Evolutionary conservation across 1,139 yeast species (phyloP).

Genomic region (Pichia inconspicua): DNA sequence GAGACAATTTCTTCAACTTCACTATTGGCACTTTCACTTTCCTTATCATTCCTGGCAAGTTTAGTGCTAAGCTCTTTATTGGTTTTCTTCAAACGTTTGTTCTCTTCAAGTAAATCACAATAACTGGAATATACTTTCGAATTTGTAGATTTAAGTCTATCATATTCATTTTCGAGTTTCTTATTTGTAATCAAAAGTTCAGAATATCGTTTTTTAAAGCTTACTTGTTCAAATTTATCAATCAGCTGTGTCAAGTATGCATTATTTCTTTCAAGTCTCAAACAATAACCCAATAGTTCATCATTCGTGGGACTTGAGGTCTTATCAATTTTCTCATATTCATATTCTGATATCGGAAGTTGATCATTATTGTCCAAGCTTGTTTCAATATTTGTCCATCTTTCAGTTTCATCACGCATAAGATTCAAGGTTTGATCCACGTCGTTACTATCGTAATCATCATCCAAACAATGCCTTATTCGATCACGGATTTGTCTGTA

Average conservation of each 20-base stretch:
- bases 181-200: conserved; percentile 17
- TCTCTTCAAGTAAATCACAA: conserved; percentile 14
- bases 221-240: conserved; percentile 19
- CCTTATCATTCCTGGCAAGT: not conserved
- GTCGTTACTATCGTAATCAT: conserved; percentile 4
- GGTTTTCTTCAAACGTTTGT: conserved; percentile 6
- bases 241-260: conserved; percentile 17
- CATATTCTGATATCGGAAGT: too few species aligned
- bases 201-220: conserved; percentile 20
- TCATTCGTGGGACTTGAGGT: not conserved
- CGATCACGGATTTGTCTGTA: conserved; percentile 4
- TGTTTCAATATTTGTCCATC: conserved; percentile 7
- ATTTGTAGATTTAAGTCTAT: conserved; percentile 16
- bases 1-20: not conserved
- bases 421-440: conserved; percentile 21
- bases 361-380: not conserved
- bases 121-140: conserved; percentile 13
- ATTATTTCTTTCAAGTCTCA: conserved; percentile 21
- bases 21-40: not conserved
- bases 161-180: conserved; percentile 13
- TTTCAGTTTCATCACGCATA: conserved; percentile 14
- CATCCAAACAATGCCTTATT: conserved; percentile 8
- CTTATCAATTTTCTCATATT: not conserved
- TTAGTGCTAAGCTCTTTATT: not conserved
- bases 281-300: conserved; percentile 14